These are phyloP conservation scores for Coemansia sp. DNA, from an alignment of 371 early-diverging fungal species.

Conservation along the genomic window DNA sequence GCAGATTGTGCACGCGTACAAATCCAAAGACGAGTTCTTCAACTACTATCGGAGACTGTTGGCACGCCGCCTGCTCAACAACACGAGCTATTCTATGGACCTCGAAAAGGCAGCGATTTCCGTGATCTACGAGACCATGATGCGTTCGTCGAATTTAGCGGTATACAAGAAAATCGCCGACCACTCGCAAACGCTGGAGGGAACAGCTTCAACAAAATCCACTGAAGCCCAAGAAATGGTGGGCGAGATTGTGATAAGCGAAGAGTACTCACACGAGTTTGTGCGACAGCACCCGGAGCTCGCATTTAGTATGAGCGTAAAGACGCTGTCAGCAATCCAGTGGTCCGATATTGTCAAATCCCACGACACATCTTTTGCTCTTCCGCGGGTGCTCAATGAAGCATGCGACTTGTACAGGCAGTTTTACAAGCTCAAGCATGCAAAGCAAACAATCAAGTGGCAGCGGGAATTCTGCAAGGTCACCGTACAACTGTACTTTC, in stretches of 20 bases:
- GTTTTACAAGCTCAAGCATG: background rate
- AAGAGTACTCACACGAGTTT: too few relatives aligned
- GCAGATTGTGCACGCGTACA: background rate
- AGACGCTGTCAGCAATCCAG: background rate
- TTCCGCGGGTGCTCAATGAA: background rate
- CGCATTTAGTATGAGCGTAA: background rate
- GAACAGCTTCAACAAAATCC: background rate
- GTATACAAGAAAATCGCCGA: background rate
- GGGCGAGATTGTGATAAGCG: too few relatives aligned
- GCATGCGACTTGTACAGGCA: background rate
- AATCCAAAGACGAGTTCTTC: slow-evolving; percentile 3
- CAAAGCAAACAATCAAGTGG: slow-evolving; percentile 14
- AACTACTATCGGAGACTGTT: slow-evolving; percentile 12
- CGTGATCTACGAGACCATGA: slow-evolving; percentile 8
- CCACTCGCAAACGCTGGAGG: background rate
- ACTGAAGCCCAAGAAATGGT: background rate
- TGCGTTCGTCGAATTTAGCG: background rate
- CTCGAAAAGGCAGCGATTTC: slow-evolving; percentile 10
- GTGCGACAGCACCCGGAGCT: background rate
- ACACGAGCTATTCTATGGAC: slow-evolving; percentile 9
- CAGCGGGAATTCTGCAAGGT: slow-evolving; percentile 24
- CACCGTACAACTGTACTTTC: slow-evolving; percentile 24
- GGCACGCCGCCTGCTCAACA: slow-evolving; percentile 13
- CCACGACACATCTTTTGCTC: background rate
- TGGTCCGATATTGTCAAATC: background rate